Percentiles rank a stretch among this genome's conserved stretches.
Evolutionary conservation across 1,139 yeast genomes (phyloP).

Genomic region (Scheffersomyces lignicola): DNA sequence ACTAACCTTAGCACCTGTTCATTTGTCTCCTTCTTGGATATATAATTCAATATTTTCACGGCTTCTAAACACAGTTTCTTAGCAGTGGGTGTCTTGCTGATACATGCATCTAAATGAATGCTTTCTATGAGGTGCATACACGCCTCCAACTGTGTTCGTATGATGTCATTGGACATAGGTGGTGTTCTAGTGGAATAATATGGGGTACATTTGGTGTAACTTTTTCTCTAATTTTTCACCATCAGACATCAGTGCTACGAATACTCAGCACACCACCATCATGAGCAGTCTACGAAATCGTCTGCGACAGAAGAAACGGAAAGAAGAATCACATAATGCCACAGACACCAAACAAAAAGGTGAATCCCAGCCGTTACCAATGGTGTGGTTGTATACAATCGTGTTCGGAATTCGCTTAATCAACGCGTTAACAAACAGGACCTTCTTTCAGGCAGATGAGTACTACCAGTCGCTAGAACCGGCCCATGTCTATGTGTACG

Average conservation of each 20-base stretch:
- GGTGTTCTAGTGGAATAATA: neutral
- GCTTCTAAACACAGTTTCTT: conserved; percentile 22
- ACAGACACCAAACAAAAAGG: too few relatives aligned
- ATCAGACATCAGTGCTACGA: conserved; percentile 9
- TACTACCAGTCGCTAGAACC: conserved; percentile 93
- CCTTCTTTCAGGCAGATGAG: conserved; percentile 96
- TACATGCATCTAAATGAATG: conserved; percentile 16
- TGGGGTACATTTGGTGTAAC: neutral
- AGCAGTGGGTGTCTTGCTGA: conserved; percentile 17
- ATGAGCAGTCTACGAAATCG: conserved; percentile 3
- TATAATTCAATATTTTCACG: conserved; percentile 25
- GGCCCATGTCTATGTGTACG: conserved; percentile 73
- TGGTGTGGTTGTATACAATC: conserved; percentile 8
- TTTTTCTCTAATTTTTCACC: neutral
- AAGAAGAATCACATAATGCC: too few relatives aligned
- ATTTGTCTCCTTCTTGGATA: conserved; percentile 13
- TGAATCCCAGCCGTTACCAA: too few relatives aligned
- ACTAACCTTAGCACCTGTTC: conserved; percentile 6
- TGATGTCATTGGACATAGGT: neutral
- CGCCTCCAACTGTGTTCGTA: conserved; percentile 3
- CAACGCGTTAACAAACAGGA: conserved; percentile 62
- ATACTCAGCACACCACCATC: conserved; percentile 10
- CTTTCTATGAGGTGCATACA: conserved; percentile 14
- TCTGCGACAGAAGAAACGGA: neutral
- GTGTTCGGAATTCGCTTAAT: conserved; percentile 26